Evolutionary conservation across 768 basidiomycete species (phyloP), one percentile per base, ranked within the genome.

Genomic region (Boletus huronensis): DNA sequence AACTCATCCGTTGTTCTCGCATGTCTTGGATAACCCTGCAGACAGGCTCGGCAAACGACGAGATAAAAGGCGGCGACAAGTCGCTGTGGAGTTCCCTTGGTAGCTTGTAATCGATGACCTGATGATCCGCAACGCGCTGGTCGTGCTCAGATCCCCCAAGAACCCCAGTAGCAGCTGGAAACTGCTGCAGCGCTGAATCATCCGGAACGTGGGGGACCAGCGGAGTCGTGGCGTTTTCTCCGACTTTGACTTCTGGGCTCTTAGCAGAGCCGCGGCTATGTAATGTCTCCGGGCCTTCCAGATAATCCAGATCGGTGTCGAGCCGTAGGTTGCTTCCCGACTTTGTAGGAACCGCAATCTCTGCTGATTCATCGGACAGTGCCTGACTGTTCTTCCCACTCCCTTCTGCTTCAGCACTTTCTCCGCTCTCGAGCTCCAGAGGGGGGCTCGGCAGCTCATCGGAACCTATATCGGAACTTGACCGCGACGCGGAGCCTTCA

Each of bases 1-100:
- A 72, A 64, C 91, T 93, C 96, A 98, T 98, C 50, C 96, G 78
- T 73, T 98, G 95, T 70, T 95, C 87, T 42, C 96, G 81, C 87
- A 98, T 93, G 66, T 94, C 91, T 71, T 95, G 92, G 48, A 98
- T 77, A 1, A 97, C 81, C 51, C 84, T 80, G 68, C 80, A 84
- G 38, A 97, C 81, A 3, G 96, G 96, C 44, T 92, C 87, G 31
- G 80, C 77, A 58, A 87, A 83, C 34, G 77, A 75, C 41, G 82
- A 83, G 55, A 91, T 71, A 42, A 77, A 73, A 17, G 78, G 78
- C 4, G 92, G 90, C 13, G 81, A 81, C 39, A 67, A 62, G 26
- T 73, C 71, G 39, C 64, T 69, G 63, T 88, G 83, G 52, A 90
- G 71, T 53, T 72, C 71, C 34, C 89, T 75, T 17, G 90, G 89